A percentile compares a stretch with the other conserved stretches of the same genome.
phyloP scores from a whole-genome alignment of 1,284 basidiomycete genomes.

The Ustilago hordei region DNA sequence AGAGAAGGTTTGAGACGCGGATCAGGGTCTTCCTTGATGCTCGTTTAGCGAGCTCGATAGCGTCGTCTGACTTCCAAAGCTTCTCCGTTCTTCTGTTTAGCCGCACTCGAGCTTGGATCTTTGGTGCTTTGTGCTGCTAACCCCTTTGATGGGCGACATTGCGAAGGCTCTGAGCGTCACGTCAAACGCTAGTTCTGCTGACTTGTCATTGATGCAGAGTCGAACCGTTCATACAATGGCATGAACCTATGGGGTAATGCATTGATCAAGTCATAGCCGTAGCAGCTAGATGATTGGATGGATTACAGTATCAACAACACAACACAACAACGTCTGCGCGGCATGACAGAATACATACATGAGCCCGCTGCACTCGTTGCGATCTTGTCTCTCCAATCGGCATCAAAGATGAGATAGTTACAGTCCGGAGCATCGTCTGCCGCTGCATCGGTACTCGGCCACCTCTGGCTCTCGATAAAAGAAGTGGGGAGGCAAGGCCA shows the following conservation, averaged over 20 bases:
- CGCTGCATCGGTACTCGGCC: slow-evolving; percentile 21
- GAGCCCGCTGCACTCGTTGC: not conserved
- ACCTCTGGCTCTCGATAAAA: not conserved
- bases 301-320: slow-evolving; percentile 1
- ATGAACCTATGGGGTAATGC: not conserved
- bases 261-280: not conserved
- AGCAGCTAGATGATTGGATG: slow-evolving; percentile 6
- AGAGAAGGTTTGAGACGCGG: slow-evolving; percentile 13
- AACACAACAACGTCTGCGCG: not conserved
- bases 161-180: not conserved
- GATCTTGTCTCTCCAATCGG: not conserved
- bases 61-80: slow-evolving; percentile 3
- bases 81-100: not conserved
- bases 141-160: not conserved
- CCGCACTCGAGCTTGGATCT: slow-evolving; percentile 1
- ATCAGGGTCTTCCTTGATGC: slow-evolving; percentile 37
- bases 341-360: slow-evolving; percentile 1
- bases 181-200: not conserved
- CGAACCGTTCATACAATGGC: not conserved
- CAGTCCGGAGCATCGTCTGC: slow-evolving; percentile 20
- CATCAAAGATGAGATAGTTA: slow-evolving; percentile 3
- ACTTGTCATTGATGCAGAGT: not conserved
- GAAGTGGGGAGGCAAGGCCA: not conserved
- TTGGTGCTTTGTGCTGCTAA: not conserved
- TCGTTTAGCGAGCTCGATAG: slow-evolving; percentile 2